Conservation (phyloP, 1,284 basidiomycete genomes). For the Ceratorhiza oryzae-sativae region DNA sequence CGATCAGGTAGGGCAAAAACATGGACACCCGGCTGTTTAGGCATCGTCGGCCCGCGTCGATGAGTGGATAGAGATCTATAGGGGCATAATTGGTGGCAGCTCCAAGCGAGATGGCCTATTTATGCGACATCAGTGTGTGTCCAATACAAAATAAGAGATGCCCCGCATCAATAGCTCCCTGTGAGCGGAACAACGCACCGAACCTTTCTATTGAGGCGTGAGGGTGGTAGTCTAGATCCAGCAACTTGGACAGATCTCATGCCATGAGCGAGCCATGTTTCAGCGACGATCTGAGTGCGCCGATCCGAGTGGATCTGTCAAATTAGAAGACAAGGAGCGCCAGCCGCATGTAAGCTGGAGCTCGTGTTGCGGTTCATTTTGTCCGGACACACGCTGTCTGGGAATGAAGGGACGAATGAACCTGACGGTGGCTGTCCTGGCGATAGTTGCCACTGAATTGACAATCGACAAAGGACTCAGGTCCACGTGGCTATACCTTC, state of each 20-base stretch:
- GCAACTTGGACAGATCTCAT: slow-evolving; percentile 8
- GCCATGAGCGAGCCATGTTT: slow-evolving; percentile 6
- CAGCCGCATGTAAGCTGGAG: not conserved
- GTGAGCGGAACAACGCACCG: slow-evolving; percentile 7
- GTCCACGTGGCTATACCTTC: slow-evolving; percentile 11
- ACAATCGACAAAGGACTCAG: slow-evolving; percentile 20
- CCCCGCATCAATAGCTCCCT: not conserved
- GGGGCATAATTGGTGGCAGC: slow-evolving; percentile 5
- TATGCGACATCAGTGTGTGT: slow-evolving; percentile 13
- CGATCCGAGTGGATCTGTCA: slow-evolving; percentile 18
- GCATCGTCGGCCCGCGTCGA: slow-evolving; percentile 38
- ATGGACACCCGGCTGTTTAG: not conserved
- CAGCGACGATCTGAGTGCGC: slow-evolving; percentile 24
- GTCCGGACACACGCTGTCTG: not conserved
- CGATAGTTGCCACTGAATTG: slow-evolving; percentile 28
- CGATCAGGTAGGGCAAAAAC: not conserved
- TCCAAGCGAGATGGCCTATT: not conserved
- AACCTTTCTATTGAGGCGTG: not conserved
- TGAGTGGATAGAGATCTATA: not conserved
- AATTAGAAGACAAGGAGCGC: slow-evolving; percentile 20
- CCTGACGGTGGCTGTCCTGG: slow-evolving; percentile 24
- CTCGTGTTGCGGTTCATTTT: slow-evolving; percentile 1
- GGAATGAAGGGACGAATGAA: not conserved
- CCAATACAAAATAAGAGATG: slow-evolving; percentile 19
- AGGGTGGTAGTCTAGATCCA: slow-evolving; percentile 1